These are phyloP conservation scores for Ensete ventricosum DNA, from an alignment of 176 grass and related monocot species.

Conservation along the genomic window DNA sequence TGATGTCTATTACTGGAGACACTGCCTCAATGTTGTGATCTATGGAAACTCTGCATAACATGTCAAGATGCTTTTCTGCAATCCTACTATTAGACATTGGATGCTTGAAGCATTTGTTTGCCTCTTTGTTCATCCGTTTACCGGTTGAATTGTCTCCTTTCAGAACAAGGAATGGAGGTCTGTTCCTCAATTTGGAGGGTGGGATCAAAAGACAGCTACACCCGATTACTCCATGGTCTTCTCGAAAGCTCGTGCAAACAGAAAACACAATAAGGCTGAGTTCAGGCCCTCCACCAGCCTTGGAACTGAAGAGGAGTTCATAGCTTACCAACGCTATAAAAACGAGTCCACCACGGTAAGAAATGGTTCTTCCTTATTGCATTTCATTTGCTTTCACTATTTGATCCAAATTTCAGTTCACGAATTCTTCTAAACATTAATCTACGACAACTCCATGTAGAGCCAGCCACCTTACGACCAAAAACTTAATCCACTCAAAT, in stretches of 20 bases:
- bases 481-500: no score
- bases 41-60: neutral
- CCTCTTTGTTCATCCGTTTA: no score
- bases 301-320: neutral
- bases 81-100: neutral
- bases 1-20: no score
- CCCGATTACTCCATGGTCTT: neutral
- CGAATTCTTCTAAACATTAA: neutral
- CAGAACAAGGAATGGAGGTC: neutral
- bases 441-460: no score
- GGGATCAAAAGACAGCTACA: neutral
- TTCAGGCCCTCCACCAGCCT: neutral
- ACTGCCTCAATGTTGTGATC: neutral
- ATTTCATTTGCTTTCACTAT: neutral
- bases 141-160: neutral
- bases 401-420: no score
- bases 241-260: neutral
- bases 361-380: neutral
- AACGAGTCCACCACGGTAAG: neutral
- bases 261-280: neutral
- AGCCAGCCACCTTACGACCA: no score
- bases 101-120: neutral
- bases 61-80: neutral
- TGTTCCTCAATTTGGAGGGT: constrained; percentile 1
- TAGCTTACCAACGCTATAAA: neutral